Conservation (phyloP, 2,329 filamentous ascomycete genomes). For the Ceratocystiopsis brevicomis region DNA sequence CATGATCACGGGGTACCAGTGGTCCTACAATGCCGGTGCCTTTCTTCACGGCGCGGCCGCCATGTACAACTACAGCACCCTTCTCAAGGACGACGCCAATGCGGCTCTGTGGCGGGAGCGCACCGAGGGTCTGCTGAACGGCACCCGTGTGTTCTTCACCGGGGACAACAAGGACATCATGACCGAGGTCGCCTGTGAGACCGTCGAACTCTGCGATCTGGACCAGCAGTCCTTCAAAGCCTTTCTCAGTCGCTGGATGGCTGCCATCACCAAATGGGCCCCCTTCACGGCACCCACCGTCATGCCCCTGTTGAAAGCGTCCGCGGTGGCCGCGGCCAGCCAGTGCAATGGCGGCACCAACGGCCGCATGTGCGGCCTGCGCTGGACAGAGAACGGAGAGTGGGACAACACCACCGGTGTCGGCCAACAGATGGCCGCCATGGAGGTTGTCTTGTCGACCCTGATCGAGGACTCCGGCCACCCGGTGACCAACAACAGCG, state of each 20-base stretch:
- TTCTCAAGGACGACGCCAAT: constrained; percentile 11
- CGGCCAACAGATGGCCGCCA: constrained; percentile 51
- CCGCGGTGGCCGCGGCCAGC: constrained; percentile 35
- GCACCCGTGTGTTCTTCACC: constrained; percentile 34
- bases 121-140: constrained; percentile 36
- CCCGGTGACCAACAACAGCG: constrained; percentile 23
- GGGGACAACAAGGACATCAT: constrained; percentile 35
- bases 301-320: constrained; percentile 32
- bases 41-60: constrained; percentile 48
- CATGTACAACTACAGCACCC: constrained; percentile 44
- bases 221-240: constrained; percentile 48
- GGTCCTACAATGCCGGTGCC: constrained; percentile 49
- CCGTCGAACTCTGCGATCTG: constrained; percentile 37
- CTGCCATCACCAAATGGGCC: constrained; percentile 42
- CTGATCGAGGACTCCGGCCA: constrained; percentile 27
- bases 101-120: constrained; percentile 33
- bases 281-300: constrained; percentile 36
- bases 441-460: constrained; percentile 45
- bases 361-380: constrained; percentile 38
- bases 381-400: constrained; percentile 26
- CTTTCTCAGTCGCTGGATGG: constrained; percentile 42
- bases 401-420: constrained; percentile 44
- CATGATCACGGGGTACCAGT: constrained; percentile 40
- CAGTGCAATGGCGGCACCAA: constrained; percentile 39
- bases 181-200: constrained; percentile 48